Evolutionary conservation across 768 basidiomycete genomes (phyloP), one percentile per base, ranked within the genome.

Genomic region (Pulveroboletus sp.): DNA sequence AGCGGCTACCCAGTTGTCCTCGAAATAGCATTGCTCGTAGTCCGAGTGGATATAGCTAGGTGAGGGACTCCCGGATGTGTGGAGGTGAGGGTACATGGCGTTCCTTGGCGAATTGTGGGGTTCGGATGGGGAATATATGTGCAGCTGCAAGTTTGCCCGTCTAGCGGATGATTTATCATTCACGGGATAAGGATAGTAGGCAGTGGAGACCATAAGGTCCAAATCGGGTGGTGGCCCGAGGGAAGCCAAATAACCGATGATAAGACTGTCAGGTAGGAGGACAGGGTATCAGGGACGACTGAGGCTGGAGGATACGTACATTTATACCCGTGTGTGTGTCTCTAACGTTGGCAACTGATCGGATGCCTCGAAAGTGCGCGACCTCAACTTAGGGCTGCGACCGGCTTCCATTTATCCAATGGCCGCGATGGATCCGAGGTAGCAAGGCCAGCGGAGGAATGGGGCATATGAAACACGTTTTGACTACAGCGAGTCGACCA

Each of bases 381-480:
- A 58, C 43, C 55, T 42, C 51, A 55, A 55, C 51, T 47, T 65
- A 55, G 50, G 61, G 61, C 64, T 68, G 63, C 61, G 57, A 50
- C 52, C 55, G 55, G 41, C 50, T 67, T 68, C 63, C 49, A 67
- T 68, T 68, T 61, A 67, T 64, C 63, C 69, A 61, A 65, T 57
- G 51, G 36, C 61, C 50, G 63, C 57, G 61, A 67, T 57, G 58
- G 54, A 55, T 54, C 63, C 55, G 56, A 57, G 35, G 50, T 54
- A 54, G 55, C 55, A 49, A 44, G 42, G 52, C 47, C 49, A 60
- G 41, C 38, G 57, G 54, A 46, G 55, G 56, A 51, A 60, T 64
- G 62, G 64, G 52, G 56, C 43, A 50, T 47, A 58, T 63, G 60
- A 62, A 68, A 68, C 68, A 68, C 64, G 66, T 68, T 68, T 58